A percentile compares a stretch with the other conserved stretches of the same genome.
Conservation (phyloP, 371 early-diverging fungal genomes). For the Nematocida ausubeli region DNA sequence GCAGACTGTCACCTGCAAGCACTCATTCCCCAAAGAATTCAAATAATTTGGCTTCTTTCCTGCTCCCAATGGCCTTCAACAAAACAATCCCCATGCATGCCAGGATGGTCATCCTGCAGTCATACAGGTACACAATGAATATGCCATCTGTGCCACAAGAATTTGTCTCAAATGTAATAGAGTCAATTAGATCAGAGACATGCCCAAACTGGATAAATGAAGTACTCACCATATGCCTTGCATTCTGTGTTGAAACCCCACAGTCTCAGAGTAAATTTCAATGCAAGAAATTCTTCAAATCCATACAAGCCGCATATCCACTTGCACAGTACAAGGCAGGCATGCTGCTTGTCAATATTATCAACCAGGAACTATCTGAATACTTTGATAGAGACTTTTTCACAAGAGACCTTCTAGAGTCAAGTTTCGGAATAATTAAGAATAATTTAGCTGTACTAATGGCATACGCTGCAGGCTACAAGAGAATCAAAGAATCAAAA, state of each 20-base stretch:
- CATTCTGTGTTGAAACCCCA: not conserved
- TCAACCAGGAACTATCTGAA: not conserved
- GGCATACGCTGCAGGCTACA: conserved; percentile 37
- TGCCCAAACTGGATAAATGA: not conserved
- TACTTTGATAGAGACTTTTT: conserved; percentile 1
- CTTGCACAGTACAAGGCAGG: not conserved
- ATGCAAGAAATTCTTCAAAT: not conserved
- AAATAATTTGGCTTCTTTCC: not conserved
- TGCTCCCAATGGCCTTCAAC: not conserved
- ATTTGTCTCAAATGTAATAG: not conserved
- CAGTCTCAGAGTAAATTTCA: not conserved
- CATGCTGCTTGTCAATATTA: not conserved
- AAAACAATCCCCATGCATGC: not conserved
- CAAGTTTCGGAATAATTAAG: not conserved
- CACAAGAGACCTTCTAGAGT: not conserved
- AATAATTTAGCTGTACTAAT: conserved; percentile 6
- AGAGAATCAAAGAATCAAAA: no score
- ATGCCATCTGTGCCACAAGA: not conserved
- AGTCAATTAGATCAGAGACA: not conserved
- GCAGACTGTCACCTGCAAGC: not conserved
- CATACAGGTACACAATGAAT: not conserved
- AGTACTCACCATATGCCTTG: not conserved
- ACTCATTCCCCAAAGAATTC: not conserved
- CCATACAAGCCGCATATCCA: not conserved
- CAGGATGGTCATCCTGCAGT: not conserved